Evolutionary conservation across 1,284 basidiomycete genomes (phyloP).

Genomic region (Ceratobasidium sp.): DNA sequence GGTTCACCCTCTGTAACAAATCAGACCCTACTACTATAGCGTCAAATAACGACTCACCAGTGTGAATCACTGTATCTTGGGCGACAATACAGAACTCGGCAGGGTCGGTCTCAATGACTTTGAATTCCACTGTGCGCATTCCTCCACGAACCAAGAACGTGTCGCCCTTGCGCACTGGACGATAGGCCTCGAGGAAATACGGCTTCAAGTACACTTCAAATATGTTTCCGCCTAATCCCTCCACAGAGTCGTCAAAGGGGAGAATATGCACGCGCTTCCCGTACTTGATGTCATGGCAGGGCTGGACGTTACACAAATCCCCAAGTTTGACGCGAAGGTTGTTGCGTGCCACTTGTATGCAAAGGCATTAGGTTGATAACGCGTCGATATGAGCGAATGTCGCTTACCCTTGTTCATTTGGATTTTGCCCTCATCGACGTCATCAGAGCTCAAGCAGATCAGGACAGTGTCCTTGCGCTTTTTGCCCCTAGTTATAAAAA

Average conservation of each 20-base stretch:
- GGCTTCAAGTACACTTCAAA: conserved; percentile 99
- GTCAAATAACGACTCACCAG: conserved; percentile 62
- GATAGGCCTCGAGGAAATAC: conserved; percentile 99
- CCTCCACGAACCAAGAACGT: conserved; percentile 99
- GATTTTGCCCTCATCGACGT: conserved; percentile 97
- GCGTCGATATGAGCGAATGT: neutral
- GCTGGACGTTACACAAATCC: conserved; percentile 94
- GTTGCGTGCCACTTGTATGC: conserved; percentile 84
- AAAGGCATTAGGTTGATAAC: neutral
- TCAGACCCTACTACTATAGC: conserved; percentile 44
- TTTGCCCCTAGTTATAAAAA: conserved; percentile 73
- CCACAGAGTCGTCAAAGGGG: conserved; percentile 98
- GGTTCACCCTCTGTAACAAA: conserved; percentile 87
- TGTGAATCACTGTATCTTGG: conserved; percentile 96
- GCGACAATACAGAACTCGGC: conserved; percentile 97
- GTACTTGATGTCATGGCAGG: conserved; percentile 98
- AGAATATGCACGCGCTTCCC: conserved; percentile 97
- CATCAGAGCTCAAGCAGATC: conserved; percentile 94
- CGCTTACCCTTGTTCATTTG: conserved; percentile 89
- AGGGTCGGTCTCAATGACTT: conserved; percentile 95
- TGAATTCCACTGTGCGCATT: conserved; percentile 98
- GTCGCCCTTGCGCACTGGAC: conserved; percentile 94
- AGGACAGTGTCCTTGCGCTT: conserved; percentile 95
- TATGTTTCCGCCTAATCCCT: conserved; percentile 96
- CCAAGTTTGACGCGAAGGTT: conserved; percentile 98